Evolutionary conservation across 2,329 filamentous ascomycete genomes (phyloP), one percentile per base, ranked within the genome.

Genomic region (Ophidiomyces ophidiicola): DNA sequence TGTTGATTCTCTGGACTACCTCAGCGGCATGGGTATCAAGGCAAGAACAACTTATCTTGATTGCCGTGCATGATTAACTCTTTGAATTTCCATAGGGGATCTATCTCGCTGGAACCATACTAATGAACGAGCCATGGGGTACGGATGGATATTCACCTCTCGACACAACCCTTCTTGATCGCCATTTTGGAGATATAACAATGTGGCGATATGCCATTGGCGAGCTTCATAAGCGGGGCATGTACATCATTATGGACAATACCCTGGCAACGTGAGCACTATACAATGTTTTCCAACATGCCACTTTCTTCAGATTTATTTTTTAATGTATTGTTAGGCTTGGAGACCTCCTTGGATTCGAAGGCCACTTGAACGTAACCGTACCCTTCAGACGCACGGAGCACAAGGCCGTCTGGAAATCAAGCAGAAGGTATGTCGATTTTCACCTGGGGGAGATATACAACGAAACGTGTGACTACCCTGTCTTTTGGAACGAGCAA

Each of bases 171-270:
- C 63, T 79, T 19, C 62, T 80, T 11, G 76, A 80, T 49, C 64
- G 69, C 32, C 76, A 80, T 50, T 74, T 72, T 45, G 76, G 76
- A 12, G 69, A 66, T 35, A 70, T 80, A 39, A 55, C 68, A 12
- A 59, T 65, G 39, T 80, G 74, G 73, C 68, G 74, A 48, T 55
- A 61, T 32, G 67, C 69, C 2, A 70, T 80, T 37, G 59, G 67
- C 6, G 73, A 73, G 33, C 74, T 80, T n/a, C 76, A 80, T 49
- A 55, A 57, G 2, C 64, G 71, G 20, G 70, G 66, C 38, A 80
- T 80, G 74, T 78, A 78, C 58, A 72, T 80, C 28, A 60, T 80
- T 21, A 56, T 80, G 43, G 76, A 80, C 52, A 79, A 79, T 50
- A 80, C 76, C 1, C 68, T 80, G 53, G 68, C 72, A 32, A 80